Evolutionary conservation across 2,329 filamentous ascomycete species (phyloP).

Genomic region (Mycosphaerella sp.): DNA sequence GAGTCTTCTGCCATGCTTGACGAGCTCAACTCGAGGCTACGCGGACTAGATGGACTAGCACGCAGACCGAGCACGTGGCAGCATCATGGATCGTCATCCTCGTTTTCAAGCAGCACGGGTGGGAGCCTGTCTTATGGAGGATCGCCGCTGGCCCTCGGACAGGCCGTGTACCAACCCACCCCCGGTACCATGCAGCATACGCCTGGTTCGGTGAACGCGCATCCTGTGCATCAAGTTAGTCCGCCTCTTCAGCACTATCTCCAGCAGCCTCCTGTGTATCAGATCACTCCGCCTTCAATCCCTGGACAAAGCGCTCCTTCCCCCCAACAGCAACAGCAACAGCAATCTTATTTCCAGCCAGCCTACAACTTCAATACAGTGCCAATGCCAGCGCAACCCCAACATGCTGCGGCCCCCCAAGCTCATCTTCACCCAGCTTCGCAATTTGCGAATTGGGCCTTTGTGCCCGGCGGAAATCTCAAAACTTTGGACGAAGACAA

Average conservation of each 20-base stretch:
- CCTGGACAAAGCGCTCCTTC: conserved; percentile 8
- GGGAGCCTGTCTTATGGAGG: conserved; percentile 20
- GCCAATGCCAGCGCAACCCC: conserved; percentile 8
- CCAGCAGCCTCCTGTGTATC: conserved; percentile 14
- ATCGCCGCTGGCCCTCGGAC: conserved; percentile 17
- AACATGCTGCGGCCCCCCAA: conserved; percentile 12
- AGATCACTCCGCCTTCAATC: conserved; percentile 4
- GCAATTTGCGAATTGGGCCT: conserved; percentile 31
- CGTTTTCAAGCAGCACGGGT: conserved; percentile 24
- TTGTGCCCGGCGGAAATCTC: conserved; percentile 19
- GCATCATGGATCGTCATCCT: conserved; percentile 25
- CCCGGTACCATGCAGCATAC: conserved; percentile 13
- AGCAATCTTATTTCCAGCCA: conserved; percentile 20
- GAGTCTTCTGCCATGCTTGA: conserved; percentile 40
- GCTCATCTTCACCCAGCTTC: conserved; percentile 18
- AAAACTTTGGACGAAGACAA: conserved; percentile 31
- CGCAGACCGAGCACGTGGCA: conserved; percentile 29
- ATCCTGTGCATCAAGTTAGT: conserved; percentile 17
- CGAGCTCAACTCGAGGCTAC: conserved; percentile 38
- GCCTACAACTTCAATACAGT: conserved; percentile 16
- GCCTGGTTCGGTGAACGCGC: conserved; percentile 10
- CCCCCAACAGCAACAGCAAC: conserved; percentile 14
- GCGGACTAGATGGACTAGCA: conserved; percentile 27
- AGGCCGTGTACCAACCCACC: conserved; percentile 6
- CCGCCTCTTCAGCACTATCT: conserved; percentile 17